Base-by-base conservation (phyloP, 169 alveolate species). In the Plasmodium coatneyi region DNA sequence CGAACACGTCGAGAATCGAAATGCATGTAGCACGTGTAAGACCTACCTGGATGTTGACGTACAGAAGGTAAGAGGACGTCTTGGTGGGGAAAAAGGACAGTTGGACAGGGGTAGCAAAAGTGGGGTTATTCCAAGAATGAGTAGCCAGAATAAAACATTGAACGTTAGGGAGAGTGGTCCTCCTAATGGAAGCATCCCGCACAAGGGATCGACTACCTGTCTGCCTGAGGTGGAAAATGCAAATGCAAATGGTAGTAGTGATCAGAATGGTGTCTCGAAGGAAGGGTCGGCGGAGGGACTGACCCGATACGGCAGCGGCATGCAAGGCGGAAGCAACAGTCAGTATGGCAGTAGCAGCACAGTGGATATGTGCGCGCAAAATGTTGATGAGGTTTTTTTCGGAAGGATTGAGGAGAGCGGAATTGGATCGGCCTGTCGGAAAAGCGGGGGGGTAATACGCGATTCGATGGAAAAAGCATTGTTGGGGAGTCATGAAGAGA, bases 311-410 rank as follows among this genome's bases (percentile, higher is more conserved):
- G 76, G 76, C 3, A 66, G 76, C 10, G 76, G 36, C 39, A n/a
- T 66, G 39, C 76, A 5, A 5, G 30, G 76, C 32, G 30, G 3
- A 9, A 66, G 76, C n/a, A 19, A 66, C 76, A 66, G 41, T 14
- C 76, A 66, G 76, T 66, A 66, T 22, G 76, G 76, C n/a, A 66
- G 76, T 22, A 66, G 76, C n/a, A 66, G 16, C n/a, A 66, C 76
- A 19, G 76, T 66, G 39, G 76, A 66, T 66, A 66, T 22, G 36
- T 66, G 76, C 36, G 76, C 36, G 36, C 76, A 66, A 2, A 66
- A 66, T n/a, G 1, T 66, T 22, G 76, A 66, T 66, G 76, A 66
- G 32, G 1, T 66, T 7, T 66, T 25, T 10, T 22, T 66, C 16
- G 76, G 36, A 2, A 66, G 16, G 14, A n/a, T 22, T 19, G 36